phyloP scores from a whole-genome alignment of 2,329 filamentous ascomycete genomes.

The Myriosclerotinia duriaeana region DNA sequence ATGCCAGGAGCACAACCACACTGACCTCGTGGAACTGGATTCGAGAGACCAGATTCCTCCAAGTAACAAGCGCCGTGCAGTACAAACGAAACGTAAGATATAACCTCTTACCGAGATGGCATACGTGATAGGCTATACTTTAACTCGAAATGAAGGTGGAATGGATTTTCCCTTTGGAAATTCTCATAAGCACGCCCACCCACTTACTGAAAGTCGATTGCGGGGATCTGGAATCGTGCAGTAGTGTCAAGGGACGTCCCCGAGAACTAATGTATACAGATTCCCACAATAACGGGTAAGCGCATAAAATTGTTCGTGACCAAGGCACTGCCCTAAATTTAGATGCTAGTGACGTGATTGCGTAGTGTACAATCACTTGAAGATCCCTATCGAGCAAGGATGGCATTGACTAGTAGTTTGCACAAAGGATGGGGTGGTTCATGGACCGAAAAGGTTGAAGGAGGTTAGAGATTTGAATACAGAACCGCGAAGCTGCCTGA shows the following conservation, averaged over 20 bases:
- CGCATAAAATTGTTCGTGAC: slow-evolving; percentile 13
- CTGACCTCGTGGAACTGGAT: slow-evolving; percentile 10
- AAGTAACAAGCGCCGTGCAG: neutral
- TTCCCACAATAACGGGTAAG: slow-evolving; percentile 8
- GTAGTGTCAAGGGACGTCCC: slow-evolving; percentile 9
- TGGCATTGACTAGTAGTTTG: slow-evolving; percentile 12
- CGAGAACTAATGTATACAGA: slow-evolving; percentile 4
- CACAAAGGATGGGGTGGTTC: slow-evolving; percentile 6
- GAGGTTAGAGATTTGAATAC: neutral
- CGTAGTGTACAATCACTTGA: neutral
- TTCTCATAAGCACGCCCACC: neutral
- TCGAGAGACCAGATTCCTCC: neutral
- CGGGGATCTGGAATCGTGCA: slow-evolving; percentile 14
- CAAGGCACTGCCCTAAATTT: slow-evolving; percentile 9
- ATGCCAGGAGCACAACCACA: slow-evolving; percentile 3
- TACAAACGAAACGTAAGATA: neutral
- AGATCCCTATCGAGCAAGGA: slow-evolving; percentile 9
- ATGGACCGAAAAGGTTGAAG: neutral
- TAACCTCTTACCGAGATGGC: neutral
- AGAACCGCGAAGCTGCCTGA: neutral
- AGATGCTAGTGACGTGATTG: slow-evolving; percentile 18
- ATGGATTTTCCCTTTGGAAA: neutral
- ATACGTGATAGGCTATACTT: neutral
- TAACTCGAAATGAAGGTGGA: neutral
- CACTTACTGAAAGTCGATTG: slow-evolving; percentile 1